These are phyloP conservation scores for Acorus gramineus DNA, from an alignment of 106 monocot species.

Conservation along the genomic window DNA sequence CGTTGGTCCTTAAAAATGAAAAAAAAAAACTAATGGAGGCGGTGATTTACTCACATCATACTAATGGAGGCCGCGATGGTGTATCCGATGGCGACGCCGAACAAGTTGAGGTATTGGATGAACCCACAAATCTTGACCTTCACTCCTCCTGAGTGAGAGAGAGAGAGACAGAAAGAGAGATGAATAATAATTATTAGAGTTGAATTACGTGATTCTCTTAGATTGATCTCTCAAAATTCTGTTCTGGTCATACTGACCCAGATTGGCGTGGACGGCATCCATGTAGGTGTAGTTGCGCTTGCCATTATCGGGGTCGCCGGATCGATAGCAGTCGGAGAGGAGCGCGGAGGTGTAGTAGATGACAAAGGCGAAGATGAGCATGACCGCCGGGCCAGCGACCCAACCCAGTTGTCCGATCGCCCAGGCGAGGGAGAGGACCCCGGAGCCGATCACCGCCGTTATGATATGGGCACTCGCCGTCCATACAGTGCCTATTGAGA, in stretches of 20 bases:
- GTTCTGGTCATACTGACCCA: conserved; percentile 21
- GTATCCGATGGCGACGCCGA: conserved; percentile 63
- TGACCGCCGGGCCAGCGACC: conserved; percentile 48
- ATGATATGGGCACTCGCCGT: conserved; percentile 64
- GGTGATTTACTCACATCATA: conserved; percentile 38
- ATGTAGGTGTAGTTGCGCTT: conserved; percentile 72
- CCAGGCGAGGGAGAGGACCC: conserved; percentile 60
- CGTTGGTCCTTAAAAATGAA: too few species aligned
- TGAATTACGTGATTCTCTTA: too few species aligned
- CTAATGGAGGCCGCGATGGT: conserved; percentile 72
- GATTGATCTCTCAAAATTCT: too few species aligned
- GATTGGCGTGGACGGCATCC: conserved; percentile 52
- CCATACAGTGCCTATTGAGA: conserved; percentile 31
- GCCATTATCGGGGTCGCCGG: conserved; percentile 46
- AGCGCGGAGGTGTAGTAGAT: conserved; percentile 55
- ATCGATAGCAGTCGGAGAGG: conserved; percentile 64
- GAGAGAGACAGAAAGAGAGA: background rate
- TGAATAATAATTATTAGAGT: background rate
- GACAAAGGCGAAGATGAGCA: conserved; percentile 49
- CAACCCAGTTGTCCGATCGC: conserved; percentile 60
- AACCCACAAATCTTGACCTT: conserved; percentile 55
- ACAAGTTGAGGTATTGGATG: conserved; percentile 47
- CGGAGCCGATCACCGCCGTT: conserved; percentile 64
- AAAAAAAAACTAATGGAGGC: background rate
- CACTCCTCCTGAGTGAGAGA: conserved; percentile 22